A percentile compares a stretch with the other conserved stretches of the same genome.
Evolutionary conservation across 2,329 filamentous ascomycete species (phyloP).

Genomic region (Eutypella sp.): DNA sequence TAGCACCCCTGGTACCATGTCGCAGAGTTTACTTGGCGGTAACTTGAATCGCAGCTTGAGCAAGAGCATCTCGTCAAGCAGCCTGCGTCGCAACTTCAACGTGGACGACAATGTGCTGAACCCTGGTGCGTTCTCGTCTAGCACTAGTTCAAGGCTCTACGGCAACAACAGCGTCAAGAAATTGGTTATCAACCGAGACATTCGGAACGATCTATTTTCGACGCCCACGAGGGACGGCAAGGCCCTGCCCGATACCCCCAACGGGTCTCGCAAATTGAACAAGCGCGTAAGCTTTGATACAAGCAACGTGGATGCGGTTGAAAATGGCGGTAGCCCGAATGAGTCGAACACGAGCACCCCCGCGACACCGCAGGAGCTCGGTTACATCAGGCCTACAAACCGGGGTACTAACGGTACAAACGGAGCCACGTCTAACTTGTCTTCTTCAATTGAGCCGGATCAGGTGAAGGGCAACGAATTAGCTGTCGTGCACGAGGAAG

Average conservation of each 20-base stretch:
- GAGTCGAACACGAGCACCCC: slow-evolving; percentile 42
- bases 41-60: slow-evolving; percentile 67
- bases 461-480: slow-evolving; percentile 71
- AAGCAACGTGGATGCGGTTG: slow-evolving; percentile 44
- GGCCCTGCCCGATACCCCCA: slow-evolving; percentile 32
- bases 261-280: slow-evolving; percentile 53
- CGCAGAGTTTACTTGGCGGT: slow-evolving; percentile 61
- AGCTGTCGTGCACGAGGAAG: slow-evolving; percentile 72
- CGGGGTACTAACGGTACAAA: slow-evolving; percentile 34
- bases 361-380: slow-evolving; percentile 49
- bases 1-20: slow-evolving; percentile 64
- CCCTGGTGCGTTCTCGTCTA: slow-evolving; percentile 77
- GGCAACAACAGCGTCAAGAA: slow-evolving; percentile 77
- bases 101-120: slow-evolving; percentile 81
- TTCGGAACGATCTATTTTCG: slow-evolving; percentile 68
- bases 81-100: slow-evolving; percentile 74
- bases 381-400: slow-evolving; percentile 51
- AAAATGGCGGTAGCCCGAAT: slow-evolving; percentile 41
- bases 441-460: slow-evolving; percentile 58
- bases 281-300: slow-evolving; percentile 94
- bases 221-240: slow-evolving; percentile 55
- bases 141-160: slow-evolving; percentile 57
- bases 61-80: slow-evolving; percentile 87
- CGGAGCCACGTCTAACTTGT: slow-evolving; percentile 33
- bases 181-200: slow-evolving; percentile 82